Evolutionary conservation across 2,329 filamentous ascomycete species (phyloP), one percentile per base, ranked within the genome.

Genomic region (Delphinella strobiligena): DNA sequence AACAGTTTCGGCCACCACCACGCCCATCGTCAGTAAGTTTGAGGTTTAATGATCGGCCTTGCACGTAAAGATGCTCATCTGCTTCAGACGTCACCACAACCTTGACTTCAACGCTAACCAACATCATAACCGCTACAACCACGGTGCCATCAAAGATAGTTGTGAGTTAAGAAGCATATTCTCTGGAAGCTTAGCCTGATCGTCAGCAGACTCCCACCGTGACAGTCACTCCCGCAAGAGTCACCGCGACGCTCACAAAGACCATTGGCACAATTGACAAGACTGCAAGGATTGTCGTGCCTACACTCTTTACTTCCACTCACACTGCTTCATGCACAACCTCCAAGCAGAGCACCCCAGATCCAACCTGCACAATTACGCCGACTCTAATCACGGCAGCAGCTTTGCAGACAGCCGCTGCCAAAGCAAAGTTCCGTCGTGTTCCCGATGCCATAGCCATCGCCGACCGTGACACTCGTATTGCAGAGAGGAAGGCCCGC

Each of bases 291-390:
- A 44, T 37, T 12, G 41, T 44, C 19, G 29, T 40, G 4, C 41
- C 44, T n/a, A 40, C 31, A 8, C 22, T 45, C 19, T 31, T 47
- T 31, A 32, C 36, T 18, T 56, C 53, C 17, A 51, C 55, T 19
- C 45, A 47, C n/a, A 60, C 59, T 2, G 53, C 56, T 5, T 51
- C 42, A 15, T 61, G 58, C 51, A 50, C 46, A 8, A 36, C 47
- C 11, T 58, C 29, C 1, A 44, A 45, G 10, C 48, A 49, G 24
- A 4, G 43, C 0, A 42, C 32, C 4, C 45, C 33, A 17, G 58
- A 61, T 47, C 53, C 51, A 3, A 48, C 33, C 1, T 48, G 50
- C 31, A 47, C 38, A 2, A 54, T 61, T 35, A 47, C 41, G 15
- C 54, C 56, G 1, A 55, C 51, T 2, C 43, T 54, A 8, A 29